These are phyloP conservation scores for Elasticomyces elasticus DNA, from an alignment of 495 filamentous ascomycete species.

Conservation along the genomic window DNA sequence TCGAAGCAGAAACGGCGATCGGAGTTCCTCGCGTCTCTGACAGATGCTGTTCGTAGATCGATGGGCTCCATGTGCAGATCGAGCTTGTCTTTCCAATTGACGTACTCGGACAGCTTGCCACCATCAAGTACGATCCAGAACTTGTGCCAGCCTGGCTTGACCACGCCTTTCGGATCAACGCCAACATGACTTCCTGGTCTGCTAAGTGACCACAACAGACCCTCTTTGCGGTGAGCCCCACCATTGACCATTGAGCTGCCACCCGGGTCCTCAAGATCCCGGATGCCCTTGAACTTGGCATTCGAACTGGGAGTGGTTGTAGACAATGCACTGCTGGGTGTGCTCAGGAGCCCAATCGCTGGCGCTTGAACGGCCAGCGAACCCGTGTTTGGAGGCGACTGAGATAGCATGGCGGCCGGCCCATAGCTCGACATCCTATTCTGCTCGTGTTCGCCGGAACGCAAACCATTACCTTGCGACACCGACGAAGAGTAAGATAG, in stretches of 20 bases:
- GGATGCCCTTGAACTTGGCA: slow-evolving; percentile 73
- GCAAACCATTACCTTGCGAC: slow-evolving; percentile 2
- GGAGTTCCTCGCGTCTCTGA: slow-evolving; percentile 85
- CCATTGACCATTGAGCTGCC: slow-evolving; percentile 34
- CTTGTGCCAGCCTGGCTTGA: slow-evolving; percentile 99
- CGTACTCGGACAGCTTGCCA: slow-evolving; percentile 93
- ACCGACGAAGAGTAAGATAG: slow-evolving; percentile 6
- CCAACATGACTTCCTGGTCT: slow-evolving; percentile 84
- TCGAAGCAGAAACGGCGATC: slow-evolving; percentile 97
- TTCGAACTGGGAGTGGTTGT: slow-evolving; percentile 31
- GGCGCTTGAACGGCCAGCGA: slow-evolving; percentile 10
- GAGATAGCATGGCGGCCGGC: not conserved
- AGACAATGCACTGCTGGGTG: not conserved
- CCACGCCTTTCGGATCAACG: slow-evolving; percentile 85
- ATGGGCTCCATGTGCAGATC: slow-evolving; percentile 98
- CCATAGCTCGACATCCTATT: slow-evolving; percentile 1
- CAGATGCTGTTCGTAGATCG: slow-evolving; percentile 91
- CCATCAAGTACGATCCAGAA: slow-evolving; percentile 97
- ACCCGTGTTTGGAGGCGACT: slow-evolving; percentile 15
- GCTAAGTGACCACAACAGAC: slow-evolving; percentile 86
- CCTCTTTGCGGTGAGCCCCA: slow-evolving; percentile 69
- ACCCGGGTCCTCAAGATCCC: slow-evolving; percentile 73
- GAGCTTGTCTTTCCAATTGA: slow-evolving; percentile 96
- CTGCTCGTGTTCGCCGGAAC: slow-evolving; percentile 8
- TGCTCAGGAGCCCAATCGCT: slow-evolving; percentile 1